A percentile compares a stretch with the other conserved stretches of the same genome.
phyloP scores from a whole-genome alignment of 2,329 filamentous ascomycete genomes.

The Tolypocladium pustulatum region DNA sequence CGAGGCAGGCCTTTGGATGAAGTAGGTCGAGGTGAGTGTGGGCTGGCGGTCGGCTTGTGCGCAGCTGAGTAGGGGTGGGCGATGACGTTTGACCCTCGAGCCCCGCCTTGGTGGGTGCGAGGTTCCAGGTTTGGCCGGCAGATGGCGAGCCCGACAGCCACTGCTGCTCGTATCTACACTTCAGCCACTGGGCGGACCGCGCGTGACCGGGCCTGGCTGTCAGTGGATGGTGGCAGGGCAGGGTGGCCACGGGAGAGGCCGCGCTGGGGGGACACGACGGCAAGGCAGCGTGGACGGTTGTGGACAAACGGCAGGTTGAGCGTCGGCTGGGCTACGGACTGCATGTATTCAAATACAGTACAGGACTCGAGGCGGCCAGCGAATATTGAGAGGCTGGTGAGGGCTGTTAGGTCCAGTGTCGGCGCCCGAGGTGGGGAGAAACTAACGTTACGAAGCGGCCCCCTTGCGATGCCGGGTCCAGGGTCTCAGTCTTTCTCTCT shows the following conservation, averaged over 20 bases:
- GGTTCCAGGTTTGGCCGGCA: conserved; percentile 3
- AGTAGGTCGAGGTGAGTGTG: not conserved
- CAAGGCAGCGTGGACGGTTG: not conserved
- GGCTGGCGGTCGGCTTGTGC: not conserved
- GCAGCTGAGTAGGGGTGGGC: not conserved
- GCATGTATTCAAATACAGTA: not conserved
- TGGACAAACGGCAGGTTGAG: not conserved
- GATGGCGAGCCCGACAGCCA: not conserved
- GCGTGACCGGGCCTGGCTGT: not conserved
- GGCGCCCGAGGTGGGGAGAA: not conserved
- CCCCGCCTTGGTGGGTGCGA: not conserved
- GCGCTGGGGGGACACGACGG: not conserved
- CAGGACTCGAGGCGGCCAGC: not conserved
- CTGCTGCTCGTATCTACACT: not conserved
- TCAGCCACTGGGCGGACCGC: not conserved
- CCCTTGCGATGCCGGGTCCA: not conserved
- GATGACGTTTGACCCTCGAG: conserved; percentile 6
- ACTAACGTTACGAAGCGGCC: not conserved
- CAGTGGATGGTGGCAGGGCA: not conserved
- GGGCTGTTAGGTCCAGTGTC: not conserved
- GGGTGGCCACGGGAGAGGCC: not conserved
- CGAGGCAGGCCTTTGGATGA: not conserved
- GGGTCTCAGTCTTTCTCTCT: not conserved
- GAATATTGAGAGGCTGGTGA: not conserved
- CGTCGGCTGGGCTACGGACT: not conserved